Evolutionary conservation across 768 basidiomycete species (phyloP).

Genomic region (Rhizopogon vulgaris): DNA sequence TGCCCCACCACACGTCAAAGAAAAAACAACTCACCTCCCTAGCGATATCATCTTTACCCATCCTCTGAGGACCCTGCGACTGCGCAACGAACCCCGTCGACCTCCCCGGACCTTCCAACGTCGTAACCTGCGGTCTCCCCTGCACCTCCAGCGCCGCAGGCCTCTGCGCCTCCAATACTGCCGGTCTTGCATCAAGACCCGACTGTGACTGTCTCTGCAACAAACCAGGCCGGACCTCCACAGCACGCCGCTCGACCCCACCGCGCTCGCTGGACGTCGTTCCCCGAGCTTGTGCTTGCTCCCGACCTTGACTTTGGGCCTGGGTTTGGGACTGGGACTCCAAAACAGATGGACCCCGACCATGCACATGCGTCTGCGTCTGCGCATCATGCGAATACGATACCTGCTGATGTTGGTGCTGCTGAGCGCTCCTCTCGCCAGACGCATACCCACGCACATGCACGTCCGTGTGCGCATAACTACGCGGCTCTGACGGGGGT

Average conservation of each 20-base stretch:
- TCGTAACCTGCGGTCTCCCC: not conserved
- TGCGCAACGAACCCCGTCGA: constrained; percentile 1
- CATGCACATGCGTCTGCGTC: constrained; percentile 18
- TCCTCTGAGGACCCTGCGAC: constrained; percentile 13
- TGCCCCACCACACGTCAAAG: constrained; percentile 6
- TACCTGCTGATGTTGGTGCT: constrained; percentile 4
- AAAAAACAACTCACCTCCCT: not conserved
- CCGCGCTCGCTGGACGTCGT: constrained; percentile 17
- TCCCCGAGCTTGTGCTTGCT: constrained; percentile 6
- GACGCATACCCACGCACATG: not conserved
- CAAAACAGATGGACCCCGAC: constrained; percentile 14
- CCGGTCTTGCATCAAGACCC: too few species aligned
- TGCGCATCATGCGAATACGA: constrained; percentile 13
- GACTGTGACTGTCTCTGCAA: not conserved
- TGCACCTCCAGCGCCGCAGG: not conserved
- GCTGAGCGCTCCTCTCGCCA: not conserved
- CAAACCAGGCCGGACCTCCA: not conserved
- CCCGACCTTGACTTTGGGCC: constrained; percentile 2
- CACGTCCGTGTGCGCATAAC: not conserved
- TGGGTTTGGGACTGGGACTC: constrained; percentile 7
- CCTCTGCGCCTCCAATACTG: too few species aligned
- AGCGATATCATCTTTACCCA: not conserved
- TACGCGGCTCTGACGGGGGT: not conserved
- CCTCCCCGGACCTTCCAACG: not conserved
- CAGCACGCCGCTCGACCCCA: not conserved